phyloP scores from a whole-genome alignment of 129 eudicot genomes.

The Deinandra increscens region DNA sequence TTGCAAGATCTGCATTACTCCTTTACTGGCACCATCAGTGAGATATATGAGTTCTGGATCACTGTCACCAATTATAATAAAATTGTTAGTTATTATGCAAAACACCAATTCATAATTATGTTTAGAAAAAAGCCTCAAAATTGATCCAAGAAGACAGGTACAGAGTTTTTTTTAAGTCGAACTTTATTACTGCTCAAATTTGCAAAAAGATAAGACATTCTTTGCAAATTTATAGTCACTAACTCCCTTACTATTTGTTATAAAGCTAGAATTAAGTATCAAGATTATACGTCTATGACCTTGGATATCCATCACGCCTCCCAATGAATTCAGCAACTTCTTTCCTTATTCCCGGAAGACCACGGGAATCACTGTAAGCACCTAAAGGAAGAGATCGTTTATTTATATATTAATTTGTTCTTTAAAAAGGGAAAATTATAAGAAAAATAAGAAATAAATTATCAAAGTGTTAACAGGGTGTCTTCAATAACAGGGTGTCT shows the following conservation, averaged over 20 bases:
- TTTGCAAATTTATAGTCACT: constrained; percentile 1
- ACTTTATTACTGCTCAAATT: neutral
- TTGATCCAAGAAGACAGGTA: constrained; percentile 13
- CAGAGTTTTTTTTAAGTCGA: neutral
- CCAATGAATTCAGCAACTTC: constrained; percentile 93
- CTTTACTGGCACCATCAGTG: constrained; percentile 99
- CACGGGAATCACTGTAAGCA: constrained; percentile 99
- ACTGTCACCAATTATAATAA: constrained; percentile 43
- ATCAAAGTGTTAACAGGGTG: neutral
- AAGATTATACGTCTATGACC: constrained; percentile 37
- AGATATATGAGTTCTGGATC: constrained; percentile 97
- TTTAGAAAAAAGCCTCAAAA: neutral
- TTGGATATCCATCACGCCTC: constrained; percentile 99
- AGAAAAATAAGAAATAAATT: neutral
- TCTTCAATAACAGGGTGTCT: neutral
- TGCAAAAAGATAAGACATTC: neutral
- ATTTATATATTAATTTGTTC: neutral
- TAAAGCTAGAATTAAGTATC: neutral
- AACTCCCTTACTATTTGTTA: neutral
- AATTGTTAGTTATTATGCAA: constrained; percentile 5
- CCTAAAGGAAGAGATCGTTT: constrained; percentile 44
- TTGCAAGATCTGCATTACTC: constrained; percentile 91
- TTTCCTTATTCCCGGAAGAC: constrained; percentile 93
- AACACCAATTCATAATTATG: neutral
- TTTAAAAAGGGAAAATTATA: neutral